phyloP scores from a whole-genome alignment of 192 early-diverging fungal species.

The Coemansia sp. region DNA sequence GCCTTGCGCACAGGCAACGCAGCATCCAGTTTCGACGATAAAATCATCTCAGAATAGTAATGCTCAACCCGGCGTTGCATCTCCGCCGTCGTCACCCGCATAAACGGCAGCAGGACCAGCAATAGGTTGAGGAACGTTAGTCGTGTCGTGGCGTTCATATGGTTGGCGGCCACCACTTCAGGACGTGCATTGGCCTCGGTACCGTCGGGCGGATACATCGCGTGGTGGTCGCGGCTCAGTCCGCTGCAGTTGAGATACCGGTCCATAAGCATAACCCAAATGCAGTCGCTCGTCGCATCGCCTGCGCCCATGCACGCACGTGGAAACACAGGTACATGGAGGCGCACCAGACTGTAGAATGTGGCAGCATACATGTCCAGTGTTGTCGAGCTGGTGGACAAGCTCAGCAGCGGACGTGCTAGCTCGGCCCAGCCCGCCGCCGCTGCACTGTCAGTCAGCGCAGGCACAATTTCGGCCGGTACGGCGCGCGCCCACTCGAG shows the following conservation, averaged over 20 bases:
- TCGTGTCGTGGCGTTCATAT: slow-evolving; percentile 50
- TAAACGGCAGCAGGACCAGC: slow-evolving; percentile 34
- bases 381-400: slow-evolving; percentile 52
- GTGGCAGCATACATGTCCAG: slow-evolving; percentile 50
- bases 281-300: slow-evolving; percentile 30
- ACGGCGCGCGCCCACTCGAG: slow-evolving; percentile 46
- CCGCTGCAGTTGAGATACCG: slow-evolving; percentile 53
- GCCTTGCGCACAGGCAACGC: slow-evolving; percentile 52
- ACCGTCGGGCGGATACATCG: slow-evolving; percentile 3
- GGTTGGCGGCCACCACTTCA: slow-evolving; percentile 47
- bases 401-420: slow-evolving; percentile 41
- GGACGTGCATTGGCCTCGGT: slow-evolving; percentile 22
- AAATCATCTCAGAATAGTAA: slow-evolving; percentile 47
- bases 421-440: slow-evolving; percentile 45
- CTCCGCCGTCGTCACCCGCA: slow-evolving; percentile 27
- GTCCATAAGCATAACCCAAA: slow-evolving; percentile 53
- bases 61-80: slow-evolving; percentile 32
- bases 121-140: slow-evolving; percentile 51
- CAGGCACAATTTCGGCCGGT: slow-evolving; percentile 45
- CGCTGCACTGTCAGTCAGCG: slow-evolving; percentile 35
- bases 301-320: slow-evolving; percentile 48
- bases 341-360: slow-evolving; percentile 45
- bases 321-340: slow-evolving; percentile 39
- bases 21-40: slow-evolving; percentile 42
- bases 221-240: slow-evolving; percentile 24